These are phyloP conservation scores for Aspergillus sclerotioniger DNA, from an alignment of 495 filamentous ascomycete genomes.

Conservation along the genomic window DNA sequence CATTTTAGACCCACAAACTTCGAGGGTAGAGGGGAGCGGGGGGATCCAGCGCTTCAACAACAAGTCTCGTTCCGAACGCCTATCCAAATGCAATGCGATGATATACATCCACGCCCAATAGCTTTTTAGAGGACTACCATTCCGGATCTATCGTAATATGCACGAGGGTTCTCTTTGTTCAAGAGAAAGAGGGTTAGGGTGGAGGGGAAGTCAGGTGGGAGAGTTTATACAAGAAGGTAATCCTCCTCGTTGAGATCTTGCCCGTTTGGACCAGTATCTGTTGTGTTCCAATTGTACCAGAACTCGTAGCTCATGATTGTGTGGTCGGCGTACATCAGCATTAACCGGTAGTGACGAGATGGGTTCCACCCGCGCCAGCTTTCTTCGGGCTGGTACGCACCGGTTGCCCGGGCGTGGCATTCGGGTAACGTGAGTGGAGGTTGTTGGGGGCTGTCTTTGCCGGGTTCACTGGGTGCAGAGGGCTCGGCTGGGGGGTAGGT, in stretches of 20 bases:
- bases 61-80: not conserved
- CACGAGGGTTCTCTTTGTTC: not conserved
- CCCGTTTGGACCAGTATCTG: not conserved
- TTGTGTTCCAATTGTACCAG: slow-evolving; percentile 40
- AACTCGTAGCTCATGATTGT: slow-evolving; percentile 82
- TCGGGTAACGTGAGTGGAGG: slow-evolving; percentile 34
- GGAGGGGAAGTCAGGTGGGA: not conserved
- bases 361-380: slow-evolving; percentile 40
- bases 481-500: not conserved
- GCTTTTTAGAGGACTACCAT: not conserved
- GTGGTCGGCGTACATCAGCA: slow-evolving; percentile 75
- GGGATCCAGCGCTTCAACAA: not conserved
- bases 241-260: slow-evolving; percentile 13
- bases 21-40: too few relatives aligned
- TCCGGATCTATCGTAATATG: not conserved
- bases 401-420: slow-evolving; percentile 39
- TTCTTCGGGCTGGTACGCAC: slow-evolving; percentile 37
- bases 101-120: not conserved
- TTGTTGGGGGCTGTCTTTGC: not conserved
- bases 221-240: slow-evolving; percentile 14
- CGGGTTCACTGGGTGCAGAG: slow-evolving; percentile 1
- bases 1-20: not conserved
- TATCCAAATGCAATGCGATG: not conserved
- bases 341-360: slow-evolving; percentile 60
- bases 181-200: not conserved